Base-by-base conservation (phyloP, 495 filamentous ascomycete genomes). In the Margaritispora aquatica region DNA sequence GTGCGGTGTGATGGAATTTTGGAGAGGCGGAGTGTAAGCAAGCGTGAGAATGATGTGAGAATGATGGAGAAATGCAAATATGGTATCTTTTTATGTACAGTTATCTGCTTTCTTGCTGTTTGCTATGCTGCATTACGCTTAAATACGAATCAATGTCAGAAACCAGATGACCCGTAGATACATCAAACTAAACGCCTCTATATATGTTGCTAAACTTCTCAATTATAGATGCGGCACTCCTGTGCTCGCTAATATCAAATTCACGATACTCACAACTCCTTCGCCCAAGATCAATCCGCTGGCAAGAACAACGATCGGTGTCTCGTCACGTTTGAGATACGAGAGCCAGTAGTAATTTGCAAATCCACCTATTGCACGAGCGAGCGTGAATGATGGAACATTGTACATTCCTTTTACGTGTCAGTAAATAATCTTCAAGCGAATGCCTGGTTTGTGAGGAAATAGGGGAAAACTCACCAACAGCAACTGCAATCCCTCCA, bases 401-500 rank as follows among this genome's bases (percentile, higher is more conserved):
- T 97, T 99, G 74, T 97, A 99, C 83, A 98, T 98, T 26, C 94
- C 92, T 79, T 68, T 5, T 58, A 5, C 27, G 22, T 17, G 51
- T 78, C 56, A 76, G 68, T 29, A n/a, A n/a, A n/a, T n/a, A n/a
- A 21, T 27, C 27, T 9, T 8, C 29, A 46, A 41, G 19, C 19
- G 8, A 26, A 49, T 26, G 1, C 53, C 21, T n/a, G n/a, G n/a
- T n/a, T n/a, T n/a, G n/a, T n/a, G n/a, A n/a, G n/a, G n/a, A n/a
- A n/a, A n/a, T 11, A 53, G 48, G 29, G 11, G 26, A 17, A 26
- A 53, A 73, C 80, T 68, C 68, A 83, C 84, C 86, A 67, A 96
- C 90, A 38, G 92, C 92, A 34, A 97, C 92, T 31, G 94, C 94
- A 71, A 98, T 97, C 1, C 94, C 94, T 1, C 94, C 92, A 0